Percentiles rank a stretch among this genome's conserved stretches.
phyloP scores from a whole-genome alignment of 495 filamentous ascomycete genomes.

The Aspergillus bertholletiae region DNA sequence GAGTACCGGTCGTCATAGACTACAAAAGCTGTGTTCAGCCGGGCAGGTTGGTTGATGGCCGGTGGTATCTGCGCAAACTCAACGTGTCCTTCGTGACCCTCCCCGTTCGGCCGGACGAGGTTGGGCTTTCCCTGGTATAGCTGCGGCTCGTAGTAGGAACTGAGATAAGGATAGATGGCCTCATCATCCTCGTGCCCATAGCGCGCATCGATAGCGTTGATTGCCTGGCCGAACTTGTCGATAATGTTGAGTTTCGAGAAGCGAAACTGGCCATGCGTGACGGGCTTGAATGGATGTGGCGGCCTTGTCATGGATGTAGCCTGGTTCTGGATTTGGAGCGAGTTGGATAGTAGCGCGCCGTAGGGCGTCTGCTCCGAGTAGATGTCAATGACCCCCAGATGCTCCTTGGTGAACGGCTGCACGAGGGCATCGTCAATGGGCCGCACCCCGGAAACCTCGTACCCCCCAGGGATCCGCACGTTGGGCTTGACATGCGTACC shows the following conservation, averaged over 20 bases:
- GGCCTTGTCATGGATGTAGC: neutral
- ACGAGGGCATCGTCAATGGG: slow-evolving; percentile 15
- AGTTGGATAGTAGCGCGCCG: slow-evolving; percentile 9
- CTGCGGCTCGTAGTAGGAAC: slow-evolving; percentile 19
- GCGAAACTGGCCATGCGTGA: slow-evolving; percentile 43
- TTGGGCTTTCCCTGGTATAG: slow-evolving; percentile 3
- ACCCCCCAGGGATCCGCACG: too few species aligned
- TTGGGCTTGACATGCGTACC: slow-evolving; percentile 46
- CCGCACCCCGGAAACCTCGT: slow-evolving; percentile 4
- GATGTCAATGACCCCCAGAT: slow-evolving; percentile 14
- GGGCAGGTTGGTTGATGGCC: slow-evolving; percentile 45
- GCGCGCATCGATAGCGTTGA: slow-evolving; percentile 26
- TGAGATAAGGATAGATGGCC: slow-evolving; percentile 23
- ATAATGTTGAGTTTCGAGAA: slow-evolving; percentile 48
- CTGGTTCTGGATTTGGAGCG: too few species aligned
- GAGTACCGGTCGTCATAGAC: neutral
- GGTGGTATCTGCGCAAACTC: slow-evolving; percentile 45
- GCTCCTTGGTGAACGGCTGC: slow-evolving; percentile 1
- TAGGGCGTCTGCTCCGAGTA: slow-evolving; percentile 31
- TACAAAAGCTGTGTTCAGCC: slow-evolving; percentile 41
- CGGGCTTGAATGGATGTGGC: slow-evolving; percentile 36
- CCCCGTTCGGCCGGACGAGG: neutral
- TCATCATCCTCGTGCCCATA: slow-evolving; percentile 8
- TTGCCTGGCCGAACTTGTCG: slow-evolving; percentile 48
- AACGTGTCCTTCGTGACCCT: too few species aligned